These are phyloP conservation scores for Pulveroboletus sp. DNA, from an alignment of 768 basidiomycete species.

Conservation along the genomic window DNA sequence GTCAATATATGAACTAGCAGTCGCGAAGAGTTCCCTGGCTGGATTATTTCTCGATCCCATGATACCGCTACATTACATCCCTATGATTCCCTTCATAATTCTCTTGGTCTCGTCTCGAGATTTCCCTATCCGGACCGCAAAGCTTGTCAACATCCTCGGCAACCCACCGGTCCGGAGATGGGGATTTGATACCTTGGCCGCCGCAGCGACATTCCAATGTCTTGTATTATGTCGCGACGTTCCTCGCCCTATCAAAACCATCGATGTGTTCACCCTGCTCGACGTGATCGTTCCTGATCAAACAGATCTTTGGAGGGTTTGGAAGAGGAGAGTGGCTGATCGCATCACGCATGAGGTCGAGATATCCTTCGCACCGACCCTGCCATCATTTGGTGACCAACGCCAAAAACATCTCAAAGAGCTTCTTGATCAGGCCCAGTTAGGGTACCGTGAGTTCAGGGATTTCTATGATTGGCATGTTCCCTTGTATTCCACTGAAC, in stretches of 20 bases:
- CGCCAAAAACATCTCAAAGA: background rate
- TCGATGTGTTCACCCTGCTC: background rate
- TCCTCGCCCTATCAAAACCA: background rate
- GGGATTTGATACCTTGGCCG: slow-evolving; percentile 1
- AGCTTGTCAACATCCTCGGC: slow-evolving; percentile 3
- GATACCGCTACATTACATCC: background rate
- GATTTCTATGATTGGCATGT: background rate
- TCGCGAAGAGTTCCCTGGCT: too few species aligned
- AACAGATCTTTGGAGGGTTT: background rate
- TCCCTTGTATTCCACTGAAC: background rate
- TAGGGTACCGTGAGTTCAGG: background rate
- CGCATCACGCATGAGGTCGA: background rate
- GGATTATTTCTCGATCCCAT: too few species aligned
- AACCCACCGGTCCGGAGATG: slow-evolving; percentile 3
- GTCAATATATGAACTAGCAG: too few species aligned
- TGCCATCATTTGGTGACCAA: background rate
- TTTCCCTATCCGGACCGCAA: slow-evolving; percentile 1
- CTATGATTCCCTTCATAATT: background rate
- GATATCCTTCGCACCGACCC: background rate
- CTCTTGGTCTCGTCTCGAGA: background rate
- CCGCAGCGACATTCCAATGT: slow-evolving; percentile 6
- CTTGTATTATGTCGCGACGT: slow-evolving; percentile 1
- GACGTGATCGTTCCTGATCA: slow-evolving; percentile 3
- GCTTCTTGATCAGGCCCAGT: slow-evolving; percentile 6
- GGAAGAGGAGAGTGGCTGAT: too few species aligned